Conservation (phyloP, 2,329 filamentous ascomycete species). For the Paecilomyces dactylethromorphus region DNA sequence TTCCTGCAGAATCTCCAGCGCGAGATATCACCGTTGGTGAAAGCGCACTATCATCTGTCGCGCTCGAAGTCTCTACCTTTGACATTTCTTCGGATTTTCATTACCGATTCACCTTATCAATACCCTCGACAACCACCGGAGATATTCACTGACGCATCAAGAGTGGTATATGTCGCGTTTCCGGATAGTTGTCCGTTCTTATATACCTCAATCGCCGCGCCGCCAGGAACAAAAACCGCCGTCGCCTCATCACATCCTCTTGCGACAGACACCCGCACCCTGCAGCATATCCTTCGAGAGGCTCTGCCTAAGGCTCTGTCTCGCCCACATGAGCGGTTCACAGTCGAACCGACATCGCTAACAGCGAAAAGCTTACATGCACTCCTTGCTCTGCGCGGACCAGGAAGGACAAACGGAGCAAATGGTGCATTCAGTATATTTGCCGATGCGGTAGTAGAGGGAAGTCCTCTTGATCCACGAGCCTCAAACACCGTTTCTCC, state of each 20-base stretch:
- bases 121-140: constrained; percentile 34
- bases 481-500: constrained; percentile 26
- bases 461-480: constrained; percentile 45
- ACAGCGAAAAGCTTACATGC: constrained; percentile 65
- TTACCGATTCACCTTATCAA: constrained; percentile 75
- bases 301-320: constrained; percentile 79
- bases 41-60: constrained; percentile 75
- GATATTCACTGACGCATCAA: constrained; percentile 53
- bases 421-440: constrained; percentile 77
- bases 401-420: constrained; percentile 63
- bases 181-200: constrained; percentile 72
- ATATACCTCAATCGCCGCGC: constrained; percentile 50
- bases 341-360: constrained; percentile 61
- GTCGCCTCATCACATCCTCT: constrained; percentile 22
- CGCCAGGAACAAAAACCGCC: constrained; percentile 23
- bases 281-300: constrained; percentile 66
- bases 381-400: constrained; percentile 62
- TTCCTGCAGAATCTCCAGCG: constrained; percentile 71
- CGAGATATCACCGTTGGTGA: constrained; percentile 70
- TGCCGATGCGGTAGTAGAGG: constrained; percentile 53
- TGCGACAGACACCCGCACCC: constrained; percentile 51
- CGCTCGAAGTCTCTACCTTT: constrained; percentile 60
- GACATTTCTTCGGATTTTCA: constrained; percentile 69
- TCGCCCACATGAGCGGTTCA: constrained; percentile 64
- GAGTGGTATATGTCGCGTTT: constrained; percentile 73